Percentiles rank a stretch among this genome's conserved stretches.
phyloP scores from a whole-genome alignment of 305 asterid genomes.

The Fraxinus platypoda region DNA sequence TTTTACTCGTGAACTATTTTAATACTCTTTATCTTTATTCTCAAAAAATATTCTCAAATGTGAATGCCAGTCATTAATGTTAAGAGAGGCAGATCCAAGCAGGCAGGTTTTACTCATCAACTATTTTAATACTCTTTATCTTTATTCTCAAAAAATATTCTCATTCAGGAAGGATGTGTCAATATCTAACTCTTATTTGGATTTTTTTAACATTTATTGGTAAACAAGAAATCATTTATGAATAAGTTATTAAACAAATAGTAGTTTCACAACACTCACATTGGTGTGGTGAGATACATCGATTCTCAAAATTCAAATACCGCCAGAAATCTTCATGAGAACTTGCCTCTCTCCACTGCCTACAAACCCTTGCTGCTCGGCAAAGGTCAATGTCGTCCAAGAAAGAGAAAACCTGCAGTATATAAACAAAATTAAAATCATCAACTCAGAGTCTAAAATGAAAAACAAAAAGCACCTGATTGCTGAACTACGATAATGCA shows the following conservation, averaged over 20 bases:
- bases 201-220: background rate
- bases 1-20: background rate
- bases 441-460: background rate
- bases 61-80: background rate
- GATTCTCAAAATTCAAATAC: slow-evolving; percentile 79
- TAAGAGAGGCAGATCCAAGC: background rate
- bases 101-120: background rate
- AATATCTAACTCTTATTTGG: background rate
- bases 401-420: slow-evolving; percentile 79
- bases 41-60: background rate
- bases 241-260: slow-evolving; percentile 11
- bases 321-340: slow-evolving; percentile 99
- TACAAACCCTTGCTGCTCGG: slow-evolving; percentile 86
- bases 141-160: background rate
- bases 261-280: slow-evolving; percentile 52
- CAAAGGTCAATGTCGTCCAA: slow-evolving; percentile 87
- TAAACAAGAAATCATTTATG: background rate
- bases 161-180: background rate
- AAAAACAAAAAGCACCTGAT: background rate
- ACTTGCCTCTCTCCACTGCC: slow-evolving; percentile 95
- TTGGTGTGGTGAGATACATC: slow-evolving; percentile 57
- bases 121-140: background rate
- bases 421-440: slow-evolving; percentile 21
- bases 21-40: background rate
- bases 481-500: slow-evolving; percentile 1